Percentiles rank a stretch among this genome's conserved stretches.
phyloP scores from a whole-genome alignment of 129 eudicot species.

The Lactuca sativa region DNA sequence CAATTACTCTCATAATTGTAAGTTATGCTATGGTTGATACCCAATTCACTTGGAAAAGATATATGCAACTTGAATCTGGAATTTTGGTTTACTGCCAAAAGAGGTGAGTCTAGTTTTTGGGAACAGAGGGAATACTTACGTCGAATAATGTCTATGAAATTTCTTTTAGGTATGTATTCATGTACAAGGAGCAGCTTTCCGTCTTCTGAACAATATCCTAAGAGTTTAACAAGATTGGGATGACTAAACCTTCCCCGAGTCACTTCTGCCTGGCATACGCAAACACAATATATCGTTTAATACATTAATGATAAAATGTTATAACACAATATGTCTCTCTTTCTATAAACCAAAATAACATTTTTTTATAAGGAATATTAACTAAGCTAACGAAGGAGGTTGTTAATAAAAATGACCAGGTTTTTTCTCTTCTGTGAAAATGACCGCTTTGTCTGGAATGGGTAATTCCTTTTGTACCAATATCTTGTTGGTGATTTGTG shows the following conservation, averaged over 20 bases:
- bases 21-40: not conserved
- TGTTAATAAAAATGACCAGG: too few species aligned
- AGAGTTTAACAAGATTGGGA: conserved; percentile 24
- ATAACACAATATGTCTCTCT: conserved; percentile 6
- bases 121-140: conserved; percentile 14
- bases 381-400: too few species aligned
- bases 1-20: not conserved
- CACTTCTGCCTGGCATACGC: conserved; percentile 22
- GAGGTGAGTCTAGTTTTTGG: not conserved
- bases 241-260: conserved; percentile 22
- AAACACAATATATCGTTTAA: not conserved
- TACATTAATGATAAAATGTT: not conserved
- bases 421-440: too few species aligned
- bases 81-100: not conserved
- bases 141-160: conserved; percentile 8
- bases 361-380: not conserved
- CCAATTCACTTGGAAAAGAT: not conserved
- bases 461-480: too few species aligned
- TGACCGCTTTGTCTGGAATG: too few species aligned
- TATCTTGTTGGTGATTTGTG: too few species aligned
- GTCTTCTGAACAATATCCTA: conserved; percentile 29
- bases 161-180: conserved; percentile 11
- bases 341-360: not conserved
- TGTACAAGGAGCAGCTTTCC: conserved; percentile 28
- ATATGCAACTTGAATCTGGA: not conserved